Evolutionary conservation across 352 stramenopile genomes (phyloP).

Genomic region (Globisporangium camurandrum): DNA sequence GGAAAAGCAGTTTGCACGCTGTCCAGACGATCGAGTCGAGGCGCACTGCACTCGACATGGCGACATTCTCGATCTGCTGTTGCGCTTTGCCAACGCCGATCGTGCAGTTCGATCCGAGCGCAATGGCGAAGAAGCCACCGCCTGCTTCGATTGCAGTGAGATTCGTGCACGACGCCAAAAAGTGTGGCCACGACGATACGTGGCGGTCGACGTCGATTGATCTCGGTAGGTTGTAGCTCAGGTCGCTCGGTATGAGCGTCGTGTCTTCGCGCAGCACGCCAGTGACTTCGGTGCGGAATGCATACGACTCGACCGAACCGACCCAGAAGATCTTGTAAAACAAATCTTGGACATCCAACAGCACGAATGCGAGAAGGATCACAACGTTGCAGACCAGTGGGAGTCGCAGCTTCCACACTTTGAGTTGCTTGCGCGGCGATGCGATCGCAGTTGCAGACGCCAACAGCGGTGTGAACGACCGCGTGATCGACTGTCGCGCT

Average conservation of each 20-base stretch:
- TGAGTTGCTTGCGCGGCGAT: slow-evolving; percentile 3
- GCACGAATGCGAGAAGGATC: slow-evolving; percentile 2
- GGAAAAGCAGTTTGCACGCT: slow-evolving; percentile 15
- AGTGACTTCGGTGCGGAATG: slow-evolving; percentile 15
- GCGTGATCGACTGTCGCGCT: not conserved
- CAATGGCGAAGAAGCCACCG: slow-evolving; percentile 17
- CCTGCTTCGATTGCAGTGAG: slow-evolving; percentile 13
- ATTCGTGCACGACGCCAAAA: slow-evolving; percentile 11
- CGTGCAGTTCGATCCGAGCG: slow-evolving; percentile 12
- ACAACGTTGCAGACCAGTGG: slow-evolving; percentile 7
- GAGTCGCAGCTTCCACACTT: slow-evolving; percentile 8
- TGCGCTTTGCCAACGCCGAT: slow-evolving; percentile 4
- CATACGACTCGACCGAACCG: slow-evolving; percentile 15
- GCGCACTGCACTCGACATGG: slow-evolving; percentile 15
- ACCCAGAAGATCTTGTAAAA: slow-evolving; percentile 24
- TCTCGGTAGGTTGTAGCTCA: not conserved
- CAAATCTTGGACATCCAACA: slow-evolving; percentile 18
- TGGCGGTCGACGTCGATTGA: not conserved
- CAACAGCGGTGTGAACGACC: slow-evolving; percentile 3
- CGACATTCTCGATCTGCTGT: slow-evolving; percentile 8
- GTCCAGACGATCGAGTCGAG: slow-evolving; percentile 23
- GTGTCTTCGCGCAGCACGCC: slow-evolving; percentile 6
- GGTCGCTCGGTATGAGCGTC: slow-evolving; percentile 1
- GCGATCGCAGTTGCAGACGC: slow-evolving; percentile 9
- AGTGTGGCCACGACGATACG: slow-evolving; percentile 16